phyloP scores from a whole-genome alignment of 2,329 filamentous ascomycete genomes.

The Microdochium bolleyi region DNA sequence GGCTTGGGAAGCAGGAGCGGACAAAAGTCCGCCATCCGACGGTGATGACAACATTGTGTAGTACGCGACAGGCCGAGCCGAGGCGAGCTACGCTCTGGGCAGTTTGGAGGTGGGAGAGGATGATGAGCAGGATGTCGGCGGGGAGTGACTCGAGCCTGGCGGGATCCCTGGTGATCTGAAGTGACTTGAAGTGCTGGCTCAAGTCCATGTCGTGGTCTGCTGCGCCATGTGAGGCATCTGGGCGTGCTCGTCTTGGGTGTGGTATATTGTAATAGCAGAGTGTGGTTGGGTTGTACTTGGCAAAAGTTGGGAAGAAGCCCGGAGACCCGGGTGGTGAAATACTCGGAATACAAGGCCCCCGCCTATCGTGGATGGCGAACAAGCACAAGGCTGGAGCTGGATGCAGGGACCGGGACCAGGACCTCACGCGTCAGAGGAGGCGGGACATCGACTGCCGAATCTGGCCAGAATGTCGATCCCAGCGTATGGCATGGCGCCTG shows the following conservation, averaged over 20 bases:
- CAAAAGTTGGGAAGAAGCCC: no score
- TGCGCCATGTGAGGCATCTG: neutral
- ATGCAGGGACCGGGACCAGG: neutral
- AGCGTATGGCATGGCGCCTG: no score
- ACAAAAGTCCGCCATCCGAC: conserved; percentile 44
- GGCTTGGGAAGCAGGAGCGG: conserved; percentile 31
- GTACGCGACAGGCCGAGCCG: conserved; percentile 25
- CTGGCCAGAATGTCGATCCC: neutral
- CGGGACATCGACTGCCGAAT: neutral
- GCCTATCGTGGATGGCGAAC: no score
- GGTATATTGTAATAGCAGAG: neutral
- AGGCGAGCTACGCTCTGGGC: conserved; percentile 38
- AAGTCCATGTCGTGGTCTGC: neutral
- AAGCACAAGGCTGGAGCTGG: neutral
- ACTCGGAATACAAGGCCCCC: no score
- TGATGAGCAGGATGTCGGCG: conserved; percentile 40
- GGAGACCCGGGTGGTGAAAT: no score
- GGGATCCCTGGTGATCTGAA: conserved; percentile 6
- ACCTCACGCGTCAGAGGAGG: neutral
- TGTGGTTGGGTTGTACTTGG: neutral
- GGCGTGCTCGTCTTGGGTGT: neutral
- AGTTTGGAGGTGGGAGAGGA: conserved; percentile 38
- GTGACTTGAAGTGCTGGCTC: conserved; percentile 3
- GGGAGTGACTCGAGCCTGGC: conserved; percentile 33
- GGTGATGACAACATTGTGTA: conserved; percentile 27